A percentile compares a stretch with the other conserved stretches of the same genome.
Conservation (phyloP, 2,329 filamentous ascomycete species). For the Tricladium varicosporioides region DNA sequence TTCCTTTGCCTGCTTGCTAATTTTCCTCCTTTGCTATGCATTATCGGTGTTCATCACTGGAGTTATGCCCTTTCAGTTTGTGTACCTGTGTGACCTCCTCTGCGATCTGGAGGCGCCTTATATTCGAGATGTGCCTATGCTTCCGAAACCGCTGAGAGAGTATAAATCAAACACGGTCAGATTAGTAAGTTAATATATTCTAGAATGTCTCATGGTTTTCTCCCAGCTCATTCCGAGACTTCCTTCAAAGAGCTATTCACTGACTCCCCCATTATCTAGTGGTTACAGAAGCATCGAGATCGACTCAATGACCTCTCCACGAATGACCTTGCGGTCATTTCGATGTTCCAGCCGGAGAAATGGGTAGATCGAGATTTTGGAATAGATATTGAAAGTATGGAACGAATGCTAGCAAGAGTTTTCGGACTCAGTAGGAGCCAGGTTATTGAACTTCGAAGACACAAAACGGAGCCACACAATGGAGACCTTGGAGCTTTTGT, state of each 20-base stretch:
- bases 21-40: conserved; percentile 1
- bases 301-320: conserved; percentile 56
- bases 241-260: conserved; percentile 22
- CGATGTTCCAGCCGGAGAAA: conserved; percentile 72
- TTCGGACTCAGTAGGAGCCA: conserved; percentile 64
- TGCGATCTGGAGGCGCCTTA: conserved; percentile 56
- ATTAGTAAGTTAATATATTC: no score
- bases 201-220: no score
- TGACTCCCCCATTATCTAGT: conserved; percentile 55
- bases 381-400: conserved; percentile 60
- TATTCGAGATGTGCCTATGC: conserved; percentile 38
- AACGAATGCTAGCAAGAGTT: conserved; percentile 64
- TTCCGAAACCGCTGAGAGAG: conserved; percentile 42
- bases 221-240: not conserved
- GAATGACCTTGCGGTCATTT: conserved; percentile 64
- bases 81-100: conserved; percentile 71
- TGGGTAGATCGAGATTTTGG: conserved; percentile 76
- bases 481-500: conserved; percentile 64
- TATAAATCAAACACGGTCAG: conserved; percentile 36
- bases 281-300: conserved; percentile 66
- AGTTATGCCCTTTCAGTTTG: conserved; percentile 65
- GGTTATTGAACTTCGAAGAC: conserved; percentile 59
- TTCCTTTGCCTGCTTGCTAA: not conserved
- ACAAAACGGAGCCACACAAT: conserved; percentile 50
- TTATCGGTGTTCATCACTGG: conserved; percentile 4